Percentiles rank a stretch among this genome's conserved stretches.
Evolutionary conservation across 1,139 yeast genomes (phyloP).

Genomic region (Geotrichum armillariae): DNA sequence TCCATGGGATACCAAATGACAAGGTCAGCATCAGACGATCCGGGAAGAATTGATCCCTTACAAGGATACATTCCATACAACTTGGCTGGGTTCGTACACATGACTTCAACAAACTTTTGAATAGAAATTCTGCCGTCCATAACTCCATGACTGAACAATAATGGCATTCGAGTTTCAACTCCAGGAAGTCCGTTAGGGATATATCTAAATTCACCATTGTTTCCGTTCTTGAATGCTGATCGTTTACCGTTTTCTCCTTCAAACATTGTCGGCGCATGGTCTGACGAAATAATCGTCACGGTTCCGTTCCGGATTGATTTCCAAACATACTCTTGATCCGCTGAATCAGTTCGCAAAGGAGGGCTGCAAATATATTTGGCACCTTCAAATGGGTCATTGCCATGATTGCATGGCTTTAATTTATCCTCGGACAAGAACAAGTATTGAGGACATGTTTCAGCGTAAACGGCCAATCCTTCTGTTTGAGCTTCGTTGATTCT

Average conservation of each 20-base stretch:
- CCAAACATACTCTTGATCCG: constrained; percentile 48
- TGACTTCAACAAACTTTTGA: constrained; percentile 46
- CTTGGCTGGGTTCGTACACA: constrained; percentile 47
- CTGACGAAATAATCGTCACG: constrained; percentile 48
- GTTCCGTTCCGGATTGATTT: constrained; percentile 48
- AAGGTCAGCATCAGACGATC: constrained; percentile 46
- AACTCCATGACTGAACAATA: constrained; percentile 47
- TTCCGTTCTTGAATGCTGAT: constrained; percentile 36
- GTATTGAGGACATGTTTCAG: constrained; percentile 54
- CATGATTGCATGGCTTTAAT: constrained; percentile 31
- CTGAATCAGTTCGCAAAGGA: constrained; percentile 44
- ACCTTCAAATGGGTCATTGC: constrained; percentile 41
- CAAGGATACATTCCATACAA: constrained; percentile 39
- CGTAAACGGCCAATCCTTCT: constrained; percentile 43
- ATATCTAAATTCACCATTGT: constrained; percentile 42
- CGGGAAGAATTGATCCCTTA: constrained; percentile 44
- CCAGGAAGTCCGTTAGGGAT: constrained; percentile 51
- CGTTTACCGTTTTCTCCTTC: constrained; percentile 43
- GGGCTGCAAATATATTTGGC: constrained; percentile 53
- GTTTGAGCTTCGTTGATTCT: constrained; percentile 47
- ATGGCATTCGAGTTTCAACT: constrained; percentile 48
- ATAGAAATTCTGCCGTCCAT: constrained; percentile 44
- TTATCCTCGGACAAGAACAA: constrained; percentile 44
- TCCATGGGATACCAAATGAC: constrained; percentile 48
- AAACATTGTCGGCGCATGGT: constrained; percentile 49